Evolutionary conservation across 495 filamentous ascomycete species (phyloP), one percentile per base, ranked within the genome.

Genomic region (Penicillium nucicola): DNA sequence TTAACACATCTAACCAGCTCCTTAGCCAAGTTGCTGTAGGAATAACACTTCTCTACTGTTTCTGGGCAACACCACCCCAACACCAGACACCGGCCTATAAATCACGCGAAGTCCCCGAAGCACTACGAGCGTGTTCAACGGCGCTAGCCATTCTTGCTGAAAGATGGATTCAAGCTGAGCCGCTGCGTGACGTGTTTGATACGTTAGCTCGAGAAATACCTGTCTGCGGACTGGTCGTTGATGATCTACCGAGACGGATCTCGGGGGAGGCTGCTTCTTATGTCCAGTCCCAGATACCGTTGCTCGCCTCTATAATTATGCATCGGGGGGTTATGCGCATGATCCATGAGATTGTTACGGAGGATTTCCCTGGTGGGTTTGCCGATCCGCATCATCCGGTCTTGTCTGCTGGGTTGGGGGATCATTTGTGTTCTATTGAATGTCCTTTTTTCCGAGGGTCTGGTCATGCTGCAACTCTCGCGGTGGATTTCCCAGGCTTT

Each of bases 111-210:
- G 41, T 53, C 5, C 20, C 44, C 4, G 49, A 48, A 20, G 49
- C 56, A 30, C 39, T 60, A 17, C 45, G 52, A 13, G 50, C 56
- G 10, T 62, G 56, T 31, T 59, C 60, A 18, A 52, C 44, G 1
- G 42, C 48, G 1, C 34, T 62, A 13, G 56, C 56, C 1, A 52
- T 62, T 4, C 47, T 62, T 8, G 34, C 60, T 1, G 60, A 60
- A 37, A 52, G 52, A 8, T 62, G 56, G 60, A 36, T 20, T 9
- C 48, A 59, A 45, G 60, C 60, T 5, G 59, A 62, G 30, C 50
- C 52, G 15, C 33, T 62, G 15, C 59, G 59, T 1, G 59, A 62
- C 36, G 38, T 58, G 1, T 62, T 62, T n/a, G 59, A 62, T 36
- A 34, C 45, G 14, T 37, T 58, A 15, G 52, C 56, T 6, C 52